Base-by-base conservation (phyloP, 2,329 filamentous ascomycete genomes). In the Byssothecium circinans region DNA sequence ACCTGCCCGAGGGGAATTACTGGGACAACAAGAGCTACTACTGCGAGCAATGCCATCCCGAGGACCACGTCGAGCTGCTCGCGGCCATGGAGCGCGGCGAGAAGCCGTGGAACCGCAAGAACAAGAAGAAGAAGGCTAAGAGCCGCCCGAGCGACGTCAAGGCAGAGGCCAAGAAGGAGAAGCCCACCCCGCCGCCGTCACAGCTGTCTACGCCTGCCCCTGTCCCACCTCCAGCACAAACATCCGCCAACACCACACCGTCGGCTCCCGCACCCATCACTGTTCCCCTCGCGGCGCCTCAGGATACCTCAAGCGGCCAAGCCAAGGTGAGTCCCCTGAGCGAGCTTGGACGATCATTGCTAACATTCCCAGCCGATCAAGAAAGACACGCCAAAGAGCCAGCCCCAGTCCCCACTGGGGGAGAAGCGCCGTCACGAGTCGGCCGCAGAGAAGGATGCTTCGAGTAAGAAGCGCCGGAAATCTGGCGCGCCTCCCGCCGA, bases 21-120 rank as follows among this genome's bases (percentile, higher is more conserved):
- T 71, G 68, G 67, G 61, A 67, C 20, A 53, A 57, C 44, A 64
- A 57, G 49, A 59, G 58, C 18, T 99, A 99, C 75, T 95, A 87
- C 73, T 99, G 94, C 74, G 94, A 99, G 72, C 78, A 86, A 72
- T 97, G 94, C 75, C 81, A 82, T 43, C 94, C 94, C 0, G 81
- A 90, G 46, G 84, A 91, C 53, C 94, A 99, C 74, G 84, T 83
- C 58, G 85, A 86, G 51, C 82, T 96, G 2, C 74, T 99, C 3
- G 86, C 86, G 10, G 89, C 86, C 47, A 86, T 96, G 47, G 82
- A 79, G 17, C 82, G 81, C 34, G 94, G 92, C 4, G 89, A 96
- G 73, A 87, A 85, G 71, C 88, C 90, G 0, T 97, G 94, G 94
- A 75, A 71, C 73, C 80, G 70, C 72, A 83, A 78, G 73, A 82